Evolutionary conservation across 345 rosid species (phyloP).

Genomic region (Eucalyptus caleyi): DNA sequence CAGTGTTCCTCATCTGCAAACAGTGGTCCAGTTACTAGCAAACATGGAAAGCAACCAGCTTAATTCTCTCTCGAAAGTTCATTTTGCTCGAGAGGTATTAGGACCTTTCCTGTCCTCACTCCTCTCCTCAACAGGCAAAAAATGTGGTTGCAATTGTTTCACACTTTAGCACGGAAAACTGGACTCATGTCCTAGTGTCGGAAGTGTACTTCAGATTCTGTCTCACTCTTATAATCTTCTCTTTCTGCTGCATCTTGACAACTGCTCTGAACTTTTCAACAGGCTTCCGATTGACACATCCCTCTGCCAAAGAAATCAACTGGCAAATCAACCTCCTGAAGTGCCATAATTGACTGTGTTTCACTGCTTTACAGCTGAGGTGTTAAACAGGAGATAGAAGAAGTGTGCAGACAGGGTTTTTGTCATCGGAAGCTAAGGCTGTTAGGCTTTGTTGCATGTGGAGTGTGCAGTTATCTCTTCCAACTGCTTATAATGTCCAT

Average conservation of each 20-base stretch:
- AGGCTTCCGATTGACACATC: not conserved
- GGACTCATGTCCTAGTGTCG: not conserved
- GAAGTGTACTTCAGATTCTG: not conserved
- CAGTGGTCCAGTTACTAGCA: conserved; percentile 39
- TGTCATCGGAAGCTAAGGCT: not conserved
- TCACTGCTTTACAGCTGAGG: not conserved
- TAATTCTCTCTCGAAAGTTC: conserved; percentile 21
- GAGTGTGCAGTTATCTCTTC: not conserved
- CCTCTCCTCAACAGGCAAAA: not conserved
- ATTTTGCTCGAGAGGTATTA: not conserved
- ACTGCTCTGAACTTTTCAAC: not conserved
- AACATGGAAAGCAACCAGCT: conserved; percentile 61
- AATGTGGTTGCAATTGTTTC: not conserved
- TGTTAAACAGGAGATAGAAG: not conserved
- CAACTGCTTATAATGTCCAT: not conserved
- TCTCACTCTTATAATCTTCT: not conserved
- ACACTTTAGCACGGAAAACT: not conserved
- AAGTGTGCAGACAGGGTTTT: not conserved
- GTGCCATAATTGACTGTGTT: not conserved
- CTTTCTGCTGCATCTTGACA: not conserved
- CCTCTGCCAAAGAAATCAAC: not conserved
- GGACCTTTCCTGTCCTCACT: not conserved
- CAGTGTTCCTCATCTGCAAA: conserved; percentile 54
- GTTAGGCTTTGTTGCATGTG: not conserved
- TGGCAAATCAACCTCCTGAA: not conserved